Evolutionary conservation across 805 yeast species (phyloP), one percentile per base, ranked within the genome.

Genomic region (Wickerhamiella slavikovae): DNA sequence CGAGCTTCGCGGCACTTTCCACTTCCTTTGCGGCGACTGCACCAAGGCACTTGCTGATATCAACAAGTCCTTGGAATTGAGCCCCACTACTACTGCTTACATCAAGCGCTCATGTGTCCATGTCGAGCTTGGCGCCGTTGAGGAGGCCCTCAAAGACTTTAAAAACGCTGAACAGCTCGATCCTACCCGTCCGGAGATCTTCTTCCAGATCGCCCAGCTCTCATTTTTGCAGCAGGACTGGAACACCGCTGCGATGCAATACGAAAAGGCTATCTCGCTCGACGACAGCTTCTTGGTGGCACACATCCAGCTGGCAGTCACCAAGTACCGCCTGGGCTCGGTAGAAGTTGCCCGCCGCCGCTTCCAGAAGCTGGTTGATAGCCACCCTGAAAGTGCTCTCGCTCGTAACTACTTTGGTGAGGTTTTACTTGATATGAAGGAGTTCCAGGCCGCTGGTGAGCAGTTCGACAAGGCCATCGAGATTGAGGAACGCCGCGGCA

Each of bases 391-490:
- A 15, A 66, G 76, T 30, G 79, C 96, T 32, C 94, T 80, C 53
- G 75, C 82, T 43, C 92, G 89, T 58, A 83, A 80, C 60, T 89
- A 82, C 56, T 82, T 72, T 49, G 98, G 96, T 47, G 98, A 89
- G 59, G 73, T 85, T 29, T 63, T 85, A 45, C 71, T 78, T 38
- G 95, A 85, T 50, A 65, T 65, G 44, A 75, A 74, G 48, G 79
- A 77, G 42, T 55, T 66, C 33, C 63, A 52, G 18, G 73, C 65
- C 36, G 94, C 96, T 34, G 54, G 68, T 35, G 68, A 69, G 47
- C 83, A 80, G 57, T 85, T 82, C 50, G 93, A 83, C 38, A 65
- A 68, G 44, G 80, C 96, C 32, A 72, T 71, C 32, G 70, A 77
- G 52, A 62, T 89, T 47, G 95, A 85, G 59, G 35, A 40, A 35